phyloP scores from a whole-genome alignment of 768 basidiomycete genomes.

The Obba rivulosa region DNA sequence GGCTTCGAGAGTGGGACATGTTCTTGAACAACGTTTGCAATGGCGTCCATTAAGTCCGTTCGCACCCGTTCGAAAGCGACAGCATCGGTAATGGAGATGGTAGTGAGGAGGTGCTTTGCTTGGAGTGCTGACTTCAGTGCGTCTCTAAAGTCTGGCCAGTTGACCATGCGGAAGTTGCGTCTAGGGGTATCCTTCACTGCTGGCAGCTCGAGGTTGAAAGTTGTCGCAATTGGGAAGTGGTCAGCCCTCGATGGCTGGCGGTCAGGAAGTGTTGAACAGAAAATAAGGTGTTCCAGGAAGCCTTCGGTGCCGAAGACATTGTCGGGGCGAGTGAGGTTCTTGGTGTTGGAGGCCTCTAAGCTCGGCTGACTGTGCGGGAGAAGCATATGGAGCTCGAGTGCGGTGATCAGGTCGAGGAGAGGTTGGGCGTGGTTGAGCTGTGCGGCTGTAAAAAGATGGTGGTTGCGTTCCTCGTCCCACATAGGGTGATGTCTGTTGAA shows the following conservation, averaged over 20 bases:
- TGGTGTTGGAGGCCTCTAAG: slow-evolving; percentile 19
- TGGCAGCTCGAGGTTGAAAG: slow-evolving; percentile 18
- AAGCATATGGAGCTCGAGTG: slow-evolving; percentile 27
- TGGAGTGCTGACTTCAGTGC: too few species aligned
- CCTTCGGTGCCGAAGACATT: slow-evolving; percentile 34
- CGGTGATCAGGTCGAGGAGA: slow-evolving; percentile 23
- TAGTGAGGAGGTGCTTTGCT: neutral
- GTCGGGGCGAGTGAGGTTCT: slow-evolving; percentile 35
- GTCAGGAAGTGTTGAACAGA: slow-evolving; percentile 22
- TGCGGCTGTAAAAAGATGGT: slow-evolving; percentile 29
- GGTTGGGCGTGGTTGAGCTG: slow-evolving; percentile 18
- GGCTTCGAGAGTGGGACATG: slow-evolving; percentile 16
- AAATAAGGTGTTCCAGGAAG: slow-evolving; percentile 15
- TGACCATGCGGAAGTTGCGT: slow-evolving; percentile 24
- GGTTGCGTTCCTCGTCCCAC: slow-evolving; percentile 32
- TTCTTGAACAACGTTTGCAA: slow-evolving; percentile 14
- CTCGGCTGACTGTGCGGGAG: slow-evolving; percentile 33
- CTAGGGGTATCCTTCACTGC: neutral
- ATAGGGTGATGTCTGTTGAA: slow-evolving; percentile 36
- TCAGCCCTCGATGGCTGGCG: slow-evolving; percentile 26
- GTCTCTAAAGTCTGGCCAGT: slow-evolving; percentile 29
- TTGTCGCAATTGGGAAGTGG: slow-evolving; percentile 34
- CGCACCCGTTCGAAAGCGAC: neutral
- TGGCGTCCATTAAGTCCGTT: slow-evolving; percentile 4
- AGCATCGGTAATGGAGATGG: too few species aligned